Conservation (phyloP, 331 rosid species). For the Stylosanthes scabra region DNA sequence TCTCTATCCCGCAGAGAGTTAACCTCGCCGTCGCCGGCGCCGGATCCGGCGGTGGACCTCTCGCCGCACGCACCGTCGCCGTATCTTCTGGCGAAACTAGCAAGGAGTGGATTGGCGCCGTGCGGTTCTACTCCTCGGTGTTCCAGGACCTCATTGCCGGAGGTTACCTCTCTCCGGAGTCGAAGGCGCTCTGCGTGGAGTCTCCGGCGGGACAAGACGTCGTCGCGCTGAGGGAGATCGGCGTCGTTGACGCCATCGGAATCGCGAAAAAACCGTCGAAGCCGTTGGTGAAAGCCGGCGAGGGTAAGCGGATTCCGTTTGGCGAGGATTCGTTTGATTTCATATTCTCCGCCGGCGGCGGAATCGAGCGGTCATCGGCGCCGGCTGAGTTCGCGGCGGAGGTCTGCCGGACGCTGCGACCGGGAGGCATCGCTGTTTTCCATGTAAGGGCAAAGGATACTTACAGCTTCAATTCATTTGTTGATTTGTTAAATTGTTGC, state of each 20-base stretch:
- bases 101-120: constrained; percentile 83
- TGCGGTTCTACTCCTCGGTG: constrained; percentile 70
- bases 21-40: constrained; percentile 57
- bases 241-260: constrained; percentile 67
- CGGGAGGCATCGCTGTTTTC: constrained; percentile 84
- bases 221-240: constrained; percentile 66
- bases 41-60: constrained; percentile 39
- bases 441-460: constrained; percentile 80
- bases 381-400: constrained; percentile 61
- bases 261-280: constrained; percentile 70
- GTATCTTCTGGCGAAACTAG: constrained; percentile 43
- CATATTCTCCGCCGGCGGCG: constrained; percentile 66
- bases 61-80: constrained; percentile 38
- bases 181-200: constrained; percentile 71
- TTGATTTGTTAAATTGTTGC: constrained; percentile 78
- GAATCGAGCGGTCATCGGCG: constrained; percentile 52
- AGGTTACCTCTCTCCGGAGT: constrained; percentile 62
- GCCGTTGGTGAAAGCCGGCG: constrained; percentile 70
- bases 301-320: constrained; percentile 61
- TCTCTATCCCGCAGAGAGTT: constrained; percentile 67
- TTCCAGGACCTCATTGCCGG: constrained; percentile 72
- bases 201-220: constrained; percentile 76
- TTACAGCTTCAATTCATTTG: constrained; percentile 86
- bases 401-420: constrained; percentile 74
- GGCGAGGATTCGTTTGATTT: constrained; percentile 65